Conservation (phyloP, 208 protist genomes). For the Naegleria lovaniensis region DNA sequence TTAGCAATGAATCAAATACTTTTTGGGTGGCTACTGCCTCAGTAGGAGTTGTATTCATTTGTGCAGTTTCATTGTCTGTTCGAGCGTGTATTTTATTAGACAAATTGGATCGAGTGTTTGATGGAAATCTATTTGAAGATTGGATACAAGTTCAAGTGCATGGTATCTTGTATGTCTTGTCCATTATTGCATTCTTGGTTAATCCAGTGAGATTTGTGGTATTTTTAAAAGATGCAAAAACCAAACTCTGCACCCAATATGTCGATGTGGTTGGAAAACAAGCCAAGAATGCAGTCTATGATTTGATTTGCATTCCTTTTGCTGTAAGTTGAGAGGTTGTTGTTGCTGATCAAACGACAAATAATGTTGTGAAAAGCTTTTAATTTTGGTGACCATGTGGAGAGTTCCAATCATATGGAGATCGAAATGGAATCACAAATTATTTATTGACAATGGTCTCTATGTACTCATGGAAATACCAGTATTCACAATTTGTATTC, state of each 20-base stretch:
- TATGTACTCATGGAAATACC: neutral
- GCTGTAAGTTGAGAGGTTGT: neutral
- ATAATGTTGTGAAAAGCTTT: neutral
- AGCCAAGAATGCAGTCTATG: neutral
- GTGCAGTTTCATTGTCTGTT: neutral
- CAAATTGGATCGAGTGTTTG: neutral
- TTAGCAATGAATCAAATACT: neutral
- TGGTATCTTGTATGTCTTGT: neutral
- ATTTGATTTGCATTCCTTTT: neutral
- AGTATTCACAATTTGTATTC: neutral
- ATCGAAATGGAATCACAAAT: neutral
- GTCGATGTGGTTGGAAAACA: neutral
- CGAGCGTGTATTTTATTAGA: neutral
- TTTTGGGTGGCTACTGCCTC: neutral
- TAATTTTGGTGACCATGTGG: neutral
- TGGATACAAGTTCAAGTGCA: neutral
- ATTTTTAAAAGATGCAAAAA: neutral
- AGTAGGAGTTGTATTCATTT: neutral
- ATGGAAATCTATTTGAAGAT: neutral
- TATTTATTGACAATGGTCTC: neutral
- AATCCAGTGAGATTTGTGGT: neutral
- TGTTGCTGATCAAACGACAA: neutral
- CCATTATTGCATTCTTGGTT: neutral
- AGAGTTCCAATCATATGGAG: neutral
- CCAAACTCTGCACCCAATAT: neutral